Base-by-base conservation (phyloP, 1,284 basidiomycete genomes). In the Rhodotorula sp. region DNA sequence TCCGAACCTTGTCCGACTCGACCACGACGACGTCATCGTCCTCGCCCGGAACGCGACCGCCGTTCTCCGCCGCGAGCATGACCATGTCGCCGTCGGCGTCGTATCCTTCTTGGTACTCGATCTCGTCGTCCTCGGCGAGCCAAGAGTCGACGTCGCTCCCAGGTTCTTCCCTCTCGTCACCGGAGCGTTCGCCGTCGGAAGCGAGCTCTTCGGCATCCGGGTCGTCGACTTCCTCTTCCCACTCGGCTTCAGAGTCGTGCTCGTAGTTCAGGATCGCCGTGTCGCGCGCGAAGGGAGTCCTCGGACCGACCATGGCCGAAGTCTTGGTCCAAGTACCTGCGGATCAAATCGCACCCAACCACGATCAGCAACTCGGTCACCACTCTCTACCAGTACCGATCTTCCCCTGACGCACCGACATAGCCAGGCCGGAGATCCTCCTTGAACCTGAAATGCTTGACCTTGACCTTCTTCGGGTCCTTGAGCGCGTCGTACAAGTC, bases 201-300 rank as follows among this genome's bases (percentile, higher is more conserved):
- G 64, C 69, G 23, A 78, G 67, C 56, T 80, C 79, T 60, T 80
- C 79, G 54, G 90, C 88, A 74, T 92, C 91, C 12, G 63, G 43
- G 18, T 87, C 90, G 26, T 84, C 83, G 29, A 85, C 85, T 80
- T 91, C 91, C 64, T 88, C 89, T 74, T 91, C 91, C 91, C 91
- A 93, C 77, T 93, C 91, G 75, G 87, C 91, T 26, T 90, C 92
- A 67, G 90, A 91, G 81, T 93, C 91, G 78, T 91, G 91, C 20
- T 85, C 85, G 80, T 94, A 94, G 81, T 94, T 91, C 66, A 90
- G 84, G 29, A 86, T 84, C 8, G 88, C 82, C 12, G 87, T 83
- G 78, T 94, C 92, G 72, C 85, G 85, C 5, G 84, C 86, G 71
- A 92, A 88, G 2, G 92, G 91, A 47, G 84, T 85, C n/a, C 92